These are phyloP conservation scores for Botrytis medusae DNA, from an alignment of 2,329 filamentous ascomycete genomes.

Conservation along the genomic window DNA sequence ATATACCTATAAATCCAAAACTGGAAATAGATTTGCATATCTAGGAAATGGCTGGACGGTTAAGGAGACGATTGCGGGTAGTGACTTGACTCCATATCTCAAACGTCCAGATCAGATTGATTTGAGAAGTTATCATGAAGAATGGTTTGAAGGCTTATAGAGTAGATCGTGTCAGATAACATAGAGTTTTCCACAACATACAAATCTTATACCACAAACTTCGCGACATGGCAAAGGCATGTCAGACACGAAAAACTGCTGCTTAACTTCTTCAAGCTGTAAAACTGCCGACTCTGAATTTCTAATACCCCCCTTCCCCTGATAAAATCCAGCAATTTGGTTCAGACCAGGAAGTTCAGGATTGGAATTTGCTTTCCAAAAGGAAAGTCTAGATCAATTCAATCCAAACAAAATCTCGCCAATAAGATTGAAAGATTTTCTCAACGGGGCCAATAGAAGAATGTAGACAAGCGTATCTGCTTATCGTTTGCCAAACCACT, in stretches of 20 bases:
- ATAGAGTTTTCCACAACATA: background rate
- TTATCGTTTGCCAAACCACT: background rate
- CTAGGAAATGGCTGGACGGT: conserved; percentile 67
- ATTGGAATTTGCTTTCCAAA: background rate
- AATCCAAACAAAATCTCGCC: background rate
- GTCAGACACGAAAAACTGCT: background rate
- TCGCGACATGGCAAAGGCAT: background rate
- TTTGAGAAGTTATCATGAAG: conserved; percentile 63
- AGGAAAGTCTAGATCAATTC: background rate
- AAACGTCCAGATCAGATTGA: conserved; percentile 56
- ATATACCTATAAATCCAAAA: conserved; percentile 48
- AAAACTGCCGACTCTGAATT: background rate
- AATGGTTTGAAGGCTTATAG: conserved; percentile 56
- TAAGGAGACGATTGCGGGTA: conserved; percentile 53
- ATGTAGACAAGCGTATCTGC: background rate
- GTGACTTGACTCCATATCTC: conserved; percentile 65
- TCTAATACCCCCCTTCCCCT: too few species aligned
- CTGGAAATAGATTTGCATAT: conserved; percentile 51
- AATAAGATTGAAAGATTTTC: too few species aligned
- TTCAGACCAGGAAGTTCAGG: background rate
- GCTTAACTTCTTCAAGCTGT: too few species aligned
- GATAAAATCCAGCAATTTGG: background rate
- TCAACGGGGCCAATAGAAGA: background rate
- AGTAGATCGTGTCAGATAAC: background rate
- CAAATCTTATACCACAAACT: background rate